Base-by-base conservation (phyloP, 176 grass and related monocot genomes). In the Cymbopogon citratus region DNA sequence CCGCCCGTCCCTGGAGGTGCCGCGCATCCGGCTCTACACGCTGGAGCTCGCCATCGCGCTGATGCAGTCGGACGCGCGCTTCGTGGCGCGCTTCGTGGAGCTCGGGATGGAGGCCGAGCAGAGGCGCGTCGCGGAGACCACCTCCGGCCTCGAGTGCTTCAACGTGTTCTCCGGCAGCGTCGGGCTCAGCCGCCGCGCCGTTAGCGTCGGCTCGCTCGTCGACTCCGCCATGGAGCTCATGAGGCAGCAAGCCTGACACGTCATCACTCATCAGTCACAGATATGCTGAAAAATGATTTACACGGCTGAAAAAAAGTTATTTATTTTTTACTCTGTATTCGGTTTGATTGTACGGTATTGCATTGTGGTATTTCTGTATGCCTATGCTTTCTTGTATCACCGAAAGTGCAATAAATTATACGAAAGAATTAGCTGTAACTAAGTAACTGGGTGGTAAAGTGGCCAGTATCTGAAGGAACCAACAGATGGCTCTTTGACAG, bases 141-240 rank as follows among this genome's bases (percentile, higher is more conserved):
- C 93, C 43, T 96, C 90, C 5, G 85, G 88, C 66, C 85, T 96
- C 6, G 90, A 96, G 82, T 96, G 90, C 80, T 96, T 96, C 76
- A 90, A 87, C 40, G 79, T 96, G 1, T 92, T 96, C 85, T 92
- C 90, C 5, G 93, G 93, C 27, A 96, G 93, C 48, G 93, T 96
- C 31, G 90, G 93, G 31, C 46, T 96, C 70, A 92, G 83, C 71
- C 81, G 80, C 73, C 85, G 85, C 31, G 41, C 70, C 63, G 66
- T 72, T n/a, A 69, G 85, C 34, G 66, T 96, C 14, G 68, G 44
- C 16, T 84, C 85, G 21, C 76, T 88, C 16, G 83, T 96, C 40
- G 80, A 87, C 2, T 78, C 73, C 49, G 88, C 88, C 36, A 34
- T 90, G 41, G 73, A 68, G 23, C 26, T 96, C 7, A 90, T 92